Evolutionary conservation across 352 stramenopile genomes (phyloP).

Genomic region (Globisporangium barbulae): DNA sequence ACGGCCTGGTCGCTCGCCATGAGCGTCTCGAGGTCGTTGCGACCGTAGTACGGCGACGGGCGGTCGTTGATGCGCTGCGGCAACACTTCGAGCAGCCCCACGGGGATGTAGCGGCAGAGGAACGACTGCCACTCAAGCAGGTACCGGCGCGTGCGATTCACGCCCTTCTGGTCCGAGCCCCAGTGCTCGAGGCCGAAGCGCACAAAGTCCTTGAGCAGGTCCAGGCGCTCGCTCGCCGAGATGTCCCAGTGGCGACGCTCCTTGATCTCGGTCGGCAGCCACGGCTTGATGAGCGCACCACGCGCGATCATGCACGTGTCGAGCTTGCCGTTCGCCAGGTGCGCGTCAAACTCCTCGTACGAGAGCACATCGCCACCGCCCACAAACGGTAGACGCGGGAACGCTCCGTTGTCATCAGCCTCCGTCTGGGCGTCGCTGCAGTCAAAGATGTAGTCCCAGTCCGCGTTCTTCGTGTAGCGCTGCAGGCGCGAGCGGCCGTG

Average conservation of each 20-base stretch:
- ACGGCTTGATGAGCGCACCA: conserved; percentile 98
- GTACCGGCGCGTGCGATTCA: conserved; percentile 97
- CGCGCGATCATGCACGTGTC: conserved; percentile 89
- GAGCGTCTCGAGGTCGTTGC: conserved; percentile 97
- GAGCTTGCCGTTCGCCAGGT: conserved; percentile 81
- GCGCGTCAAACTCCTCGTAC: conserved; percentile 79
- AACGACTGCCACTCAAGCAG: conserved; percentile 99
- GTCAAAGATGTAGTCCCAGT: conserved; percentile 98
- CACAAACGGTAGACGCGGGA: conserved; percentile 86
- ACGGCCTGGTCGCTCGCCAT: conserved; percentile 93
- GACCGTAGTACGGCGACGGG: conserved; percentile 89
- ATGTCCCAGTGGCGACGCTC: conserved; percentile 97
- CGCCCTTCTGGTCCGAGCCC: conserved; percentile 97
- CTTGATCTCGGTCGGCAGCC: conserved; percentile 99
- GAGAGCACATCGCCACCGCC: conserved; percentile 89
- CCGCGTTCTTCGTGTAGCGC: conserved; percentile 96
- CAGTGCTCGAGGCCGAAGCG: conserved; percentile 98
- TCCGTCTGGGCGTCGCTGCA: conserved; percentile 69
- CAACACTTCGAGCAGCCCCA: conserved; percentile 94
- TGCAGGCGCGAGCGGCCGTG: conserved; percentile 97
- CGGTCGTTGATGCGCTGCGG: conserved; percentile 98
- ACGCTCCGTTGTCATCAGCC: conserved; percentile 11
- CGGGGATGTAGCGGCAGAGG: conserved; percentile 96
- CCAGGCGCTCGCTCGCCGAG: conserved; percentile 88
- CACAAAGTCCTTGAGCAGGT: conserved; percentile 97